Evolutionary conservation across 805 yeast genomes (phyloP).

Genomic region (Barnettozyma sucrosica): DNA sequence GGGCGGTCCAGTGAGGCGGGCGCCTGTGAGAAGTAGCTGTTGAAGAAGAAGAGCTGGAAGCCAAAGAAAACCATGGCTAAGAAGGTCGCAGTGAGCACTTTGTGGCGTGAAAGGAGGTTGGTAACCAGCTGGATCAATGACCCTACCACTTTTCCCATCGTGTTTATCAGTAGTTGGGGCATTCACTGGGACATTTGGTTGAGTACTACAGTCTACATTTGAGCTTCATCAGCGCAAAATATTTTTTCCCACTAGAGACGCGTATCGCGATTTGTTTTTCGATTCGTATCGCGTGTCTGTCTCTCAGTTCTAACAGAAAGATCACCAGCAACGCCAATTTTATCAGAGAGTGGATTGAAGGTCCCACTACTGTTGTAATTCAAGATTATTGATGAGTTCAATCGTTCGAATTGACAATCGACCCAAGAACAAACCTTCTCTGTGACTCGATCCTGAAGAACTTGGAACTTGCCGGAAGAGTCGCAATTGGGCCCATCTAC

Average conservation of each 20-base stretch:
- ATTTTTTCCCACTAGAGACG: neutral
- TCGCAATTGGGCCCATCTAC: too few species aligned
- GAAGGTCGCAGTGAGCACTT: neutral
- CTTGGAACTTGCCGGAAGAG: too few species aligned
- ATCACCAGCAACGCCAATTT: too few species aligned
- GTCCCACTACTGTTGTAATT: too few species aligned
- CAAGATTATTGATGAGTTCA: too few species aligned
- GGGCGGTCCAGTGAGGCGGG: neutral
- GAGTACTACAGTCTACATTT: neutral
- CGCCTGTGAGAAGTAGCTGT: neutral
- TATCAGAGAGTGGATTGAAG: too few species aligned
- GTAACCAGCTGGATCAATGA: neutral
- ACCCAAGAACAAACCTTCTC: too few species aligned
- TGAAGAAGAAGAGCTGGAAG: conserved; percentile 1
- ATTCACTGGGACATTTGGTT: neutral
- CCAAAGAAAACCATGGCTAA: neutral
- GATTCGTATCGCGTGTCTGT: too few species aligned
- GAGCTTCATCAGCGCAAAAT: neutral
- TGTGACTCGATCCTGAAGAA: too few species aligned
- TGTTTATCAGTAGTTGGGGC: neutral
- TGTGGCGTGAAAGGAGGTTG: neutral
- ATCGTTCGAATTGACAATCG: too few species aligned
- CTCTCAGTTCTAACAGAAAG: too few species aligned
- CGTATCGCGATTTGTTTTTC: neutral
- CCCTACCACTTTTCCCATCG: neutral